Evolutionary conservation across 352 stramenopile genomes (phyloP).

Genomic region (Elongisporangium undulatum): DNA sequence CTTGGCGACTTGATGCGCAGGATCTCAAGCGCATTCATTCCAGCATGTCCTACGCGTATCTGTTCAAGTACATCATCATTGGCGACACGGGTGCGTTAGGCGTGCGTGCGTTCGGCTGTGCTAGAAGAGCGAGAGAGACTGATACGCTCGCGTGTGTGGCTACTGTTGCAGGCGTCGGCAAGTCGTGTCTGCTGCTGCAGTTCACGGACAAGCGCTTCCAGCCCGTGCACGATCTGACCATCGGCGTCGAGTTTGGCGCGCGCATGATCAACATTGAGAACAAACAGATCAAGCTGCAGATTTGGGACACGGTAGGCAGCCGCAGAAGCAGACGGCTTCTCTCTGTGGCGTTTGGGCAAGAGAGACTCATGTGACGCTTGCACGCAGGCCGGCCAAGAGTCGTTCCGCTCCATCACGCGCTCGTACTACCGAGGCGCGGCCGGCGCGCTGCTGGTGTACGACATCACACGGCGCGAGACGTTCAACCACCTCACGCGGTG

Average conservation of each 20-base stretch:
- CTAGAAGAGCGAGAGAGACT: neutral
- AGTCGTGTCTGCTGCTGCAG: slow-evolving; percentile 99
- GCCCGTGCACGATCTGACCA: slow-evolving; percentile 98
- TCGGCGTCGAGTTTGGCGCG: slow-evolving; percentile 99
- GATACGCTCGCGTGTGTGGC: neutral
- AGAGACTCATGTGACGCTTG: slow-evolving; percentile 18
- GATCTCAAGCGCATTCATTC: neutral
- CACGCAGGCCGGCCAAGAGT: slow-evolving; percentile 95
- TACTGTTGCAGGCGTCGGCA: slow-evolving; percentile 93
- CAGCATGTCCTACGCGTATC: slow-evolving; percentile 93
- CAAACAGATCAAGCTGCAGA: slow-evolving; percentile 98
- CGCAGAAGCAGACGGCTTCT: neutral
- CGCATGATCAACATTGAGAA: slow-evolving; percentile 99
- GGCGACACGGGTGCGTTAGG: slow-evolving; percentile 91
- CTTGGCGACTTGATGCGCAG: neutral
- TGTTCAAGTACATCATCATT: slow-evolving; percentile 99
- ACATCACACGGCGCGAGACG: slow-evolving; percentile 98
- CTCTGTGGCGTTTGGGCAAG: slow-evolving; percentile 15
- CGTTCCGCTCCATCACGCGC: slow-evolving; percentile 98
- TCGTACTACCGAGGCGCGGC: slow-evolving; percentile 99
- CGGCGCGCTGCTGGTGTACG: slow-evolving; percentile 97
- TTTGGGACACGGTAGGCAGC: slow-evolving; percentile 95
- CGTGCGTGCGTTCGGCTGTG: neutral
- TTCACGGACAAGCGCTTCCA: slow-evolving; percentile 99
- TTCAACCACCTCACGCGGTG: slow-evolving; percentile 99